Conservation (phyloP, 805 yeast species). For the Wickerhamomyces hampshirensis region DNA sequence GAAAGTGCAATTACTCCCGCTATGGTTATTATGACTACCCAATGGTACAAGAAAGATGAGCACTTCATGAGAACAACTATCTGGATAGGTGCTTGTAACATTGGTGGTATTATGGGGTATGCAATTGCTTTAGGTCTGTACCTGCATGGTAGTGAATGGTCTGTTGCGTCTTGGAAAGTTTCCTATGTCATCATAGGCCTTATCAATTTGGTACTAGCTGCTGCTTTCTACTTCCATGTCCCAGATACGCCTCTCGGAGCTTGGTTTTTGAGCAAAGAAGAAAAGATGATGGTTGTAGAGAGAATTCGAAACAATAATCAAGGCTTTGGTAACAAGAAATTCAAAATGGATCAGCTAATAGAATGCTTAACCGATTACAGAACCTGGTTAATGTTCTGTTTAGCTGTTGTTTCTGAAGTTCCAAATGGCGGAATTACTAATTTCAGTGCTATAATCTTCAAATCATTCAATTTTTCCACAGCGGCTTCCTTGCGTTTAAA, state of each 20-base stretch:
- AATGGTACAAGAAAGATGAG: slow-evolving; percentile 49
- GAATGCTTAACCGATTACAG: slow-evolving; percentile 48
- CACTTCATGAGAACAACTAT: slow-evolving; percentile 38
- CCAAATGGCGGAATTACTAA: slow-evolving; percentile 46
- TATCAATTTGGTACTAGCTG: slow-evolving; percentile 49
- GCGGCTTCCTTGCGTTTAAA: slow-evolving; percentile 22
- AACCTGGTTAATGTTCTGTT: slow-evolving; percentile 41
- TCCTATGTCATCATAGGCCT: slow-evolving; percentile 56
- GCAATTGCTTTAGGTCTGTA: slow-evolving; percentile 52
- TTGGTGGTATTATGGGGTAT: slow-evolving; percentile 43
- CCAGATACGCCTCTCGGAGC: slow-evolving; percentile 54
- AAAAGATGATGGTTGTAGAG: slow-evolving; percentile 42
- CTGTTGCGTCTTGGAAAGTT: slow-evolving; percentile 53
- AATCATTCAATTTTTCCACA: slow-evolving; percentile 20
- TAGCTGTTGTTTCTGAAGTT: slow-evolving; percentile 35
- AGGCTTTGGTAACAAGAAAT: slow-evolving; percentile 52
- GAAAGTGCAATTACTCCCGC: slow-evolving; percentile 55
- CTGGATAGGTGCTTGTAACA: slow-evolving; percentile 41
- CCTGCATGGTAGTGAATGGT: slow-evolving; percentile 30
- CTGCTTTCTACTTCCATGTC: slow-evolving; percentile 40
- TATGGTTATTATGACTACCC: slow-evolving; percentile 48
- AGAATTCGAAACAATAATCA: slow-evolving; percentile 49
- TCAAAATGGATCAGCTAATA: slow-evolving; percentile 48
- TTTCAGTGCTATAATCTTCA: slow-evolving; percentile 15
- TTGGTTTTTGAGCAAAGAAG: slow-evolving; percentile 42